Evolutionary conservation across 2,329 filamentous ascomycete genomes (phyloP), one percentile per base, ranked within the genome.

Genomic region (Lasiodiplodia sp.): DNA sequence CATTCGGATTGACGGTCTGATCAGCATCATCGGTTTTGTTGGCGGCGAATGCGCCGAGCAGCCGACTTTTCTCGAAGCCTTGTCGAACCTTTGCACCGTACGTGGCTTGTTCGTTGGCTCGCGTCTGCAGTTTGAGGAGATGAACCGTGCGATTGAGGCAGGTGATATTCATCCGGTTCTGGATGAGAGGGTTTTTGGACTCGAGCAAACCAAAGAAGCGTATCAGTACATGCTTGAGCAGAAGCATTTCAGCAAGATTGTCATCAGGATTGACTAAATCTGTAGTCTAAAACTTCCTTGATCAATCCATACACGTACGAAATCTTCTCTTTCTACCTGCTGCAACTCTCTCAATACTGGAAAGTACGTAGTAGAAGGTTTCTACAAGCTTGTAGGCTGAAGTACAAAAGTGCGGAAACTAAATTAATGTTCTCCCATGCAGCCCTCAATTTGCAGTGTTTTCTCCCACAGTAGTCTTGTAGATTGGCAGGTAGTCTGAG

Each of bases 81-180:
- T 89, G 70, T 78, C 70, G 70, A 78, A 83, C 65, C 78, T 85
- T 62, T 87, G 85, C 77, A 89, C 85, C 2, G 85, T 88, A 3
- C 80, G 87, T 6, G 87, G 87, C 67, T 76, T 89, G 8, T 79
- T 88, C 49, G 86, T 89, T 10, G 87, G 88, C 4, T 85, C 82
- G 65, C 82, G 85, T 72, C 78, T 81, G 47, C 82, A 86, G 74
- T 86, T 89, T 77, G 82, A 87, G 73, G 86, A 88, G 34, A 89
- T 89, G 87, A 84, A 86, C 70, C 75, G 78, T 16, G 85, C 86
- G 0, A 86, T 89, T 67, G 87, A 89, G 76, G 83, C 81, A 16
- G 87, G 87, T 69, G 77, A 87, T 70, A 86, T 89, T 72, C 84
- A 87, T 70, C 87, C 87, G 1, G 80, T 89, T 23, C 81, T 89